phyloP scores from a whole-genome alignment of 2,329 filamentous ascomycete species.

The Pyricularia sp. region DNA sequence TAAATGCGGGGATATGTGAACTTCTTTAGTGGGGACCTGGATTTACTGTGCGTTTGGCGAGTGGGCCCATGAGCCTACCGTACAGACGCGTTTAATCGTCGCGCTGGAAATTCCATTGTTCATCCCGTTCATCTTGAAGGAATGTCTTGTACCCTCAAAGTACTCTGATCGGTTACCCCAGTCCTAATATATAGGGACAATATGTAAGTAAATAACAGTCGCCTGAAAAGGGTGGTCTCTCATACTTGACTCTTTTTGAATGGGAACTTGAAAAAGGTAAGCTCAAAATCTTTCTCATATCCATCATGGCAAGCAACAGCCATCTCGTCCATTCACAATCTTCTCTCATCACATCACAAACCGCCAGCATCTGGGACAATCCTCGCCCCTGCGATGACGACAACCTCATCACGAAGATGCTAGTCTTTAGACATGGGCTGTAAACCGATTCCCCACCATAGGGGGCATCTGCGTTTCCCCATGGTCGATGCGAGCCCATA shows the following conservation, averaged over 20 bases:
- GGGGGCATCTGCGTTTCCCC: not conserved
- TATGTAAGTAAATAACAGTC: not conserved
- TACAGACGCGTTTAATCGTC: not conserved
- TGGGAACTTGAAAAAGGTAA: not conserved
- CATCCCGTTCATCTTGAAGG: not conserved
- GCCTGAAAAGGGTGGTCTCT: not conserved
- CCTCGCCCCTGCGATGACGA: conserved; percentile 4
- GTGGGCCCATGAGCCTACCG: not conserved
- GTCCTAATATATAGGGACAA: not conserved
- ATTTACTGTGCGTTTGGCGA: not conserved
- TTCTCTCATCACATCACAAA: not conserved
- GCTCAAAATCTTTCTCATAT: not conserved
- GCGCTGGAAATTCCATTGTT: not conserved
- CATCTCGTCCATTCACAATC: not conserved
- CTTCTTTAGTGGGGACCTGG: not conserved
- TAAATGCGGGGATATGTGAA: not conserved
- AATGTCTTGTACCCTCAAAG: not conserved
- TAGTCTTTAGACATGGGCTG: not conserved
- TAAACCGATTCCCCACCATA: not conserved
- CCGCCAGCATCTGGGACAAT: not conserved
- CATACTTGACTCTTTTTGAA: not conserved
- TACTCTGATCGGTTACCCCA: not conserved
- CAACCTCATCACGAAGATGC: not conserved
- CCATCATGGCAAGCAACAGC: not conserved
- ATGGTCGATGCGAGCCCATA: conserved; percentile 6